phyloP scores from a whole-genome alignment of 768 basidiomycete species.

The Lyophyllum decastes region DNA sequence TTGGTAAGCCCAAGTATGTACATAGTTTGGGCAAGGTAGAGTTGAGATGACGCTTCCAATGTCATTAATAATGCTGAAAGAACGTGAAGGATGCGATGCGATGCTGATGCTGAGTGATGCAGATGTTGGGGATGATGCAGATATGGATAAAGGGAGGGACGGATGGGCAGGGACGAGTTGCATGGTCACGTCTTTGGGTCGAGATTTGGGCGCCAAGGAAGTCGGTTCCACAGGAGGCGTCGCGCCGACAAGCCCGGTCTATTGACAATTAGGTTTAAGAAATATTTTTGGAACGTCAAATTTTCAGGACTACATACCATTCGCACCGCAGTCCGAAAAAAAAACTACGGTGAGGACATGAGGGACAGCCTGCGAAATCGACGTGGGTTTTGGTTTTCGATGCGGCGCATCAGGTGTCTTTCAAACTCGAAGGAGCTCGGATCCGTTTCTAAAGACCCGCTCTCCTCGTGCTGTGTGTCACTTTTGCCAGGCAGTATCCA shows the following conservation, averaged over 20 bases:
- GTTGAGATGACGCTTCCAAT: conserved; percentile 10
- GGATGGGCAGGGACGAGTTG: not conserved
- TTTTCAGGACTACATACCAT: not conserved
- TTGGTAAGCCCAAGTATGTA: conserved; percentile 6
- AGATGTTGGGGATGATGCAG: conserved; percentile 20
- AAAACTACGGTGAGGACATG: conserved; percentile 8
- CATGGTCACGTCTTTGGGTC: conserved; percentile 1
- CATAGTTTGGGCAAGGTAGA: conserved; percentile 15
- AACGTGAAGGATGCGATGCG: conserved; percentile 13
- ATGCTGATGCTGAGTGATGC: conserved; percentile 19
- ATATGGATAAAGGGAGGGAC: conserved; percentile 6
- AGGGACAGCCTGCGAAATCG: conserved; percentile 21
- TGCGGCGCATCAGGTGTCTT: conserved; percentile 40
- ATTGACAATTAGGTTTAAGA: conserved; percentile 1
- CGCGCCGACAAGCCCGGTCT: conserved; percentile 11
- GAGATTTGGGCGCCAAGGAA: not conserved
- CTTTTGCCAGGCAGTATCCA: conserved; percentile 37
- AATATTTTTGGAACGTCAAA: not conserved
- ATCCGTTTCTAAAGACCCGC: conserved; percentile 33
- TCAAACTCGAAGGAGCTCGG: conserved; percentile 38
- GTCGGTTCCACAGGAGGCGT: conserved; percentile 2
- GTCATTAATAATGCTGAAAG: conserved; percentile 11
- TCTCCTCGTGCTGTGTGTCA: conserved; percentile 30
- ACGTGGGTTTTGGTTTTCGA: conserved; percentile 37
- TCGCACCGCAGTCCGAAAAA: not conserved